Conservation (phyloP, 2,329 filamentous ascomycete genomes). For the Microdochium paspali region DNA sequence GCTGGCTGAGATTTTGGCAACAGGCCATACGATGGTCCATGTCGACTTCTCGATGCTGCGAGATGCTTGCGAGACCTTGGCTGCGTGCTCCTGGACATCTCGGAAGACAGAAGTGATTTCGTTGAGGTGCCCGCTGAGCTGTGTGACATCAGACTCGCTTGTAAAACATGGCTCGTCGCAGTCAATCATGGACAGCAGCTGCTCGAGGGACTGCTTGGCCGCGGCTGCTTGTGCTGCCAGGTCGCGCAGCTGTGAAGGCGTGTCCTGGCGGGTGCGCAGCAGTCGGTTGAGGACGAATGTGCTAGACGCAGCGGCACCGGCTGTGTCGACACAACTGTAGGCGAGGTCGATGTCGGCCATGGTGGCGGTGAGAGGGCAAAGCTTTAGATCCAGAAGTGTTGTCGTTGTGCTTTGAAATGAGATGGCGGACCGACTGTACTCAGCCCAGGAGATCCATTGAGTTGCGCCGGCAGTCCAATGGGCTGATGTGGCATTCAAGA, state of each 20-base stretch:
- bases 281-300: constrained; percentile 4
- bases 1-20: constrained; percentile 1
- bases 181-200: constrained; percentile 4
- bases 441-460: too few relatives aligned
- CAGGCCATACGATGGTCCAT: constrained; percentile 2
- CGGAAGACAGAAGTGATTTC: constrained; percentile 2
- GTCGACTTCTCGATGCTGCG: constrained; percentile 1
- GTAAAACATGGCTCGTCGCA: constrained; percentile 4
- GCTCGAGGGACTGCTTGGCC: constrained; percentile 3
- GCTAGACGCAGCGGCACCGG: neutral
- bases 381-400: too few relatives aligned
- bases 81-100: constrained; percentile 2
- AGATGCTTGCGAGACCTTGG: neutral
- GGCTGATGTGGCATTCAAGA: too few relatives aligned
- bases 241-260: constrained; percentile 1
- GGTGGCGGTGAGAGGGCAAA: neutral
- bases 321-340: neutral
- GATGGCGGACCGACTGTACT: too few relatives aligned
- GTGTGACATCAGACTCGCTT: constrained; percentile 1
- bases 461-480: too few relatives aligned
- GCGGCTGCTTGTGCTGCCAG: constrained; percentile 2
- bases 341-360: constrained; percentile 1
- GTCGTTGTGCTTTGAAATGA: too few relatives aligned
- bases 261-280: constrained; percentile 3
- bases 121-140: constrained; percentile 1